A percentile compares a stretch with the other conserved stretches of the same genome.
Conservation (phyloP, 1,284 basidiomycete genomes). For the Leccinum colubrinum region DNA sequence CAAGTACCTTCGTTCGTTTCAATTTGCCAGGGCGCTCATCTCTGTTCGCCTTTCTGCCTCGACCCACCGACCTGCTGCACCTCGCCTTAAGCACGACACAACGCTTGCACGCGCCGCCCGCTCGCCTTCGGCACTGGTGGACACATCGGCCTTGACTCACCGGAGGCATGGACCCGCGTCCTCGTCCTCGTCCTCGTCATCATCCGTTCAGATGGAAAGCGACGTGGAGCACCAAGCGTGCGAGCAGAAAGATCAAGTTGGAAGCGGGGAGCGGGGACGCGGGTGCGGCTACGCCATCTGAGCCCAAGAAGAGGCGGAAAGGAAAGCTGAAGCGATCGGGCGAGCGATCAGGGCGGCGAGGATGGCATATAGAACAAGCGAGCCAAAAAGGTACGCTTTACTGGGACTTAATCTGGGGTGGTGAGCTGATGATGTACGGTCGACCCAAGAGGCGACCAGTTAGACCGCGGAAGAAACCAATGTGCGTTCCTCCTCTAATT, state of each 20-base stretch:
- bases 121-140: too few relatives aligned
- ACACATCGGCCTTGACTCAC: too few relatives aligned
- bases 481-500: constrained; percentile 41
- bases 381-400: constrained; percentile 55
- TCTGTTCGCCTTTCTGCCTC: too few relatives aligned
- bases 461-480: too few relatives aligned
- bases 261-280: not conserved
- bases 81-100: too few relatives aligned
- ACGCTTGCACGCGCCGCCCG: too few relatives aligned
- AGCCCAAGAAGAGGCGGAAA: constrained; percentile 41
- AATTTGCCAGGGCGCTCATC: not conserved
- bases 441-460: constrained; percentile 32
- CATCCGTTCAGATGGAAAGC: constrained; percentile 42
- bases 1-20: constrained; percentile 34
- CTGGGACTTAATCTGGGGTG: not conserved
- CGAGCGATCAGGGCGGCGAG: constrained; percentile 27
- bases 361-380: constrained; percentile 52
- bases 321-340: constrained; percentile 48
- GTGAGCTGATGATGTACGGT: not conserved
- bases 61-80: too few relatives aligned
- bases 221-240: constrained; percentile 41
- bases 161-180: not conserved
- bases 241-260: constrained; percentile 13
- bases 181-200: too few relatives aligned
- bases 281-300: not conserved